Conservation (phyloP, 177 flowering plant genomes). For the Telopea speciosissima region DNA sequence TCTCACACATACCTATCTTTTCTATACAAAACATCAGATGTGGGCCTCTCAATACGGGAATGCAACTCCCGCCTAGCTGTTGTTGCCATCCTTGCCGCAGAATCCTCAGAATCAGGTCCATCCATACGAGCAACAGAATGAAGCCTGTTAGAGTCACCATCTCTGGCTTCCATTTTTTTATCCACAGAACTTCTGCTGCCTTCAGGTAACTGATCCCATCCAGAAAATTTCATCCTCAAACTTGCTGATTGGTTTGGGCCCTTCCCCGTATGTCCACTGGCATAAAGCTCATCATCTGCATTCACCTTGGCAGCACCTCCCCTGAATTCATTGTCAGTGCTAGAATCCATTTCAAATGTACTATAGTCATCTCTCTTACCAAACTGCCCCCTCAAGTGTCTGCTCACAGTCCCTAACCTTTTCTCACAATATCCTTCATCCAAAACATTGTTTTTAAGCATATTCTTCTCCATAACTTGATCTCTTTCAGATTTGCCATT, state of each 20-base stretch:
- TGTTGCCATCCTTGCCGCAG: slow-evolving; percentile 16
- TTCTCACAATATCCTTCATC: slow-evolving; percentile 1
- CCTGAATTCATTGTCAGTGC: slow-evolving; percentile 16
- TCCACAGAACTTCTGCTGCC: slow-evolving; percentile 16
- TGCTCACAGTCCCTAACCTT: background rate
- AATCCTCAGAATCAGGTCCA: slow-evolving; percentile 14
- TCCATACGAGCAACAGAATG: slow-evolving; percentile 8
- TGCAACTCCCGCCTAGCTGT: slow-evolving; percentile 27
- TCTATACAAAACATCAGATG: slow-evolving; percentile 18
- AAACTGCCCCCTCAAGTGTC: background rate
- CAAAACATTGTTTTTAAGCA: background rate
- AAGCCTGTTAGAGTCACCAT: slow-evolving; percentile 14
- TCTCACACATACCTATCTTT: slow-evolving; percentile 22
- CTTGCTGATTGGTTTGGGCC: slow-evolving; percentile 12
- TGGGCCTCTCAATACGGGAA: slow-evolving; percentile 30
- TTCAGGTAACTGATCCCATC: slow-evolving; percentile 24
- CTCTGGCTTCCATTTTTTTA: slow-evolving; percentile 14
- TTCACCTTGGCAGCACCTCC: slow-evolving; percentile 10
- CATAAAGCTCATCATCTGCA: slow-evolving; percentile 12
- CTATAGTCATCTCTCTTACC: slow-evolving; percentile 10
- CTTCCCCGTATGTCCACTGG: slow-evolving; percentile 11
- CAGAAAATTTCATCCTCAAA: slow-evolving; percentile 18
- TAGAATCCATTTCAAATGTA: slow-evolving; percentile 7
- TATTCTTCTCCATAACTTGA: slow-evolving; percentile 4
- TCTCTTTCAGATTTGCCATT: slow-evolving; percentile 17